Base-by-base conservation (phyloP, 163 green algal genomes). In the Volvox carteri region DNA sequence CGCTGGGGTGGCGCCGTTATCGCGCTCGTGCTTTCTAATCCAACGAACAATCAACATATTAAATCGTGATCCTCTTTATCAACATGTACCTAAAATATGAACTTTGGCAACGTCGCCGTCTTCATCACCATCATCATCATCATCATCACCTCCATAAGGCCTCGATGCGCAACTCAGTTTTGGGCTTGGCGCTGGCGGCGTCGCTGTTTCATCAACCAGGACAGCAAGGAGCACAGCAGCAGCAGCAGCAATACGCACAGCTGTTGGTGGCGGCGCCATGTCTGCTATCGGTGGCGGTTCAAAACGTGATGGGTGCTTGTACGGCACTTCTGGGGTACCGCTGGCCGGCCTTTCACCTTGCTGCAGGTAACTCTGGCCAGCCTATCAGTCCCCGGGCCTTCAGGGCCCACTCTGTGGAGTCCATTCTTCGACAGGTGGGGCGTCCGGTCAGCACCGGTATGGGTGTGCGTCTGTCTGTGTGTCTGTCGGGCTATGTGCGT, bases 351-450 rank as follows among this genome's bases (percentile, higher is more conserved):
- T 25, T 1, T 1, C 8, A 1, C 11, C 77, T 30, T 8, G 2
- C 50, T 8, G 2, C 41, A 1, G 39, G 52, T 35, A 21, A 54
- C 35, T 54, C 77, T 19, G 52, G 78, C 6, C 37, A 52, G 37
- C 78, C 41, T 25, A 1, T 48, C 25, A 77, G 78, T 46, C 78
- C 60, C 0, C 78, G 23, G 60, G 78, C 60, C 8, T 67, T 67
- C 60, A 42, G 30, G 2, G 60, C 42, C 35, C 35, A 78, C 12
- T 67, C 56, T 6, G 16, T 52, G 78, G 60, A 77, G 28, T 65
- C 60, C 28, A 77, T 86, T 41, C 58, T 86, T 25, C 41, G 60
- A n/a, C 78, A 86, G 78, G 78, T 86, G 28, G n/a, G n/a, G n/a
- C n/a, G n/a, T n/a, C n/a, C n/a, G n/a, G n/a, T n/a, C n/a, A n/a